Evolutionary conservation across 1,284 basidiomycete species (phyloP), one percentile per base, ranked within the genome.

Genomic region (Apiotrichum sp.): DNA sequence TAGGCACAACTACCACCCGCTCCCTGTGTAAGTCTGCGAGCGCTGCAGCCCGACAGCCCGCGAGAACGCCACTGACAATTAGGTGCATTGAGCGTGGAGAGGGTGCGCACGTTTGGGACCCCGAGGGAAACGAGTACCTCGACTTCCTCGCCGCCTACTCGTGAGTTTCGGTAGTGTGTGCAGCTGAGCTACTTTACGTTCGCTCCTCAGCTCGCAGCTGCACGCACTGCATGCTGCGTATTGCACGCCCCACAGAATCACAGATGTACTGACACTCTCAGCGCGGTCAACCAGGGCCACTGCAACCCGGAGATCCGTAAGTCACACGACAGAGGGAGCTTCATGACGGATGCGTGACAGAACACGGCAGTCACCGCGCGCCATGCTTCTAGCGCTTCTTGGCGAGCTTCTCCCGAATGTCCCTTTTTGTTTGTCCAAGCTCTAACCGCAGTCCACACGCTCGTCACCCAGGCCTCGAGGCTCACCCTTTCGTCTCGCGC

Each of bases 121-220:
- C 90, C 11, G 93, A 97, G 80, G 92, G 91, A 61, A 85, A 82
- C 52, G 88, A 91, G 72, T 93, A 92, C 76, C 89, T 93, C 61
- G 90, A 93, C 71, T 97, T 98, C 90, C 82, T 98, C 39, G 90
- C 91, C 47, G 95, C 96, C 22, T 98, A 98, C 79, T 93, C 89
- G 85, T 93, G 77, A 78, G 90, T 82, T 38, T 38, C 36, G 22
- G 22, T 22, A 22, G 22, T 22, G 22, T 22, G 22, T 22, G 22
- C 36, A 38, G 36, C 13, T 38, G 36, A 38, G 36, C 36, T 38
- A 10, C 7, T 29, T 22, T 31, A 29, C 8, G 6, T 44, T 6
- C 43, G 9, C n/a, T n/a, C 7, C 9, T 29, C 29, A 44, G 22
- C n/a, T 44, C 13, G 29, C 22, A 29, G 22, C 22, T 22, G 22